These are phyloP conservation scores for Waltiozyma solani DNA, from an alignment of 1,139 yeast species.

Conservation along the genomic window DNA sequence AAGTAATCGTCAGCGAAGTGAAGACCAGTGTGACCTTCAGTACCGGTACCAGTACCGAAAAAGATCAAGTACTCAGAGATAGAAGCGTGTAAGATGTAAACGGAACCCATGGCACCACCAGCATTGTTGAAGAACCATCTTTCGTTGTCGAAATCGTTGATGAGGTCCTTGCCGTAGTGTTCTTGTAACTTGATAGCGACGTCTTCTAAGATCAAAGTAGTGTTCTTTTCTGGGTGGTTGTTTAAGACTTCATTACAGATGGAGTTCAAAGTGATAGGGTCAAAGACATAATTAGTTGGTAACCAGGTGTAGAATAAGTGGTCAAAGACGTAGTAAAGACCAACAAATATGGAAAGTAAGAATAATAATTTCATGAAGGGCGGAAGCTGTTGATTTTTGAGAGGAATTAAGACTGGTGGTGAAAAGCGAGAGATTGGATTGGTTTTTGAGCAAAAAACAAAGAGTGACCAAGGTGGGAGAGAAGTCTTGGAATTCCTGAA, in stretches of 20 bases:
- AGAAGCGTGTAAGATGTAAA: slow-evolving; percentile 95
- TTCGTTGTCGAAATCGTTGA: slow-evolving; percentile 60
- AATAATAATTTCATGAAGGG: slow-evolving; percentile 8
- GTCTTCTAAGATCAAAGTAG: slow-evolving; percentile 50
- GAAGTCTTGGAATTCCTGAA: no score
- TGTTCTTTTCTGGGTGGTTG: slow-evolving; percentile 46
- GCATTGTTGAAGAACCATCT: slow-evolving; percentile 97
- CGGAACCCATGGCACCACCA: slow-evolving; percentile 98
- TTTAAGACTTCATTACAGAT: slow-evolving; percentile 43
- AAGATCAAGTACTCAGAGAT: slow-evolving; percentile 83
- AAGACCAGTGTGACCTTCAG: slow-evolving; percentile 93
- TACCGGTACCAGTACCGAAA: slow-evolving; percentile 84
- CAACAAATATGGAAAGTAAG: slow-evolving; percentile 17
- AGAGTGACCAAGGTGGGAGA: no score
- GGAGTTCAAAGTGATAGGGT: slow-evolving; percentile 33
- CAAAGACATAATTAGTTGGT: slow-evolving; percentile 50
- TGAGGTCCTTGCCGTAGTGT: slow-evolving; percentile 55
- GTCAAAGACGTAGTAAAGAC: slow-evolving; percentile 29
- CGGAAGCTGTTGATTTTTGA: no score
- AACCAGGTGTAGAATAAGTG: slow-evolving; percentile 50
- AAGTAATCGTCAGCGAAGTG: slow-evolving; percentile 97
- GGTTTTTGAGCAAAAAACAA: no score
- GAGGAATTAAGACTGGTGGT: neutral
- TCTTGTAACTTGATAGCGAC: slow-evolving; percentile 50
- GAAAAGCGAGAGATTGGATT: no score